Evolutionary conservation across 2,329 filamentous ascomycete genomes (phyloP), one percentile per base, ranked within the genome.

Genomic region (Lecanicillium sp.): DNA sequence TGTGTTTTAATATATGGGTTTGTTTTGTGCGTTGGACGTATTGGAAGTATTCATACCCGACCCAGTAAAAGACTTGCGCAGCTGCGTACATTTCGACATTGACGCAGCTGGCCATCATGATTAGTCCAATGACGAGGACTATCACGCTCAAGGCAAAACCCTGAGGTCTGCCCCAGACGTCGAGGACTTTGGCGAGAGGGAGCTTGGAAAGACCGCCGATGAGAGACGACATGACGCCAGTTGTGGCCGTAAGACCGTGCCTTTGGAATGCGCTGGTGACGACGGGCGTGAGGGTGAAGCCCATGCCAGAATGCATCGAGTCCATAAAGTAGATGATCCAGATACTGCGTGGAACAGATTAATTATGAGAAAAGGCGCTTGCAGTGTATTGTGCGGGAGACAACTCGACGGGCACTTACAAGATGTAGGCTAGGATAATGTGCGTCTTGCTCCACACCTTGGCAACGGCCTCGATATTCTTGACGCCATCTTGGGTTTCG

Each of bases 141-240:
- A 63, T 37, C 6, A 74, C 62, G 43, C 70, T 70, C 27, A 76
- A 45, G 20, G 67, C 57, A 48, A 76, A 71, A 6, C 74, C 75
- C 48, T 78, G 67, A 9, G 75, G 68, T 37, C 76, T 72, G 39
- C 75, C 78, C 60, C 73, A 80, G 11, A 78, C 64, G 55, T 81
- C 73, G 32, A 80, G 64, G 13, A 80, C 58, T 52, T 81, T 81
- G 27, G 77, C 76, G 49, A 78, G 67, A 3, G 75, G 71, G 3
- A 79, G 68, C 49, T 77, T 77, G 33, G 71, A 66, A 4, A 78
- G 65, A 30, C 73, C 76, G 50, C 62, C 57, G 44, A 76, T 68
- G 22, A 71, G 55, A 43, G 57, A 63, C 12, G 68, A 59, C 6
- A 77, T 60, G 37, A 76, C 68, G 15, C 61, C 58, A 16, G 68